phyloP scores from a whole-genome alignment of 83 land plant genomes.

The Diphasiastrum complanatum region DNA sequence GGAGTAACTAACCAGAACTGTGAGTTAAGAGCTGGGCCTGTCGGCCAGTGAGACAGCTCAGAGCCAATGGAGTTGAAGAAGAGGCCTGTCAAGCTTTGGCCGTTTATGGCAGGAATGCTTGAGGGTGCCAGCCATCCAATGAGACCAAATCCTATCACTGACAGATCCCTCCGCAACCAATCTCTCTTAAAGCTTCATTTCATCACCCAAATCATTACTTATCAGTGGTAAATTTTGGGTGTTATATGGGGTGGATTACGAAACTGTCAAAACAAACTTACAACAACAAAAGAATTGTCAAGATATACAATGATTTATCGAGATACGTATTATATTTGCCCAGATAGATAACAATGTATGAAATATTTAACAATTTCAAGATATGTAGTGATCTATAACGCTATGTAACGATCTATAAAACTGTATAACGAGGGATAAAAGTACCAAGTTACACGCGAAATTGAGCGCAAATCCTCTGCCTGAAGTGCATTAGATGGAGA shows the following conservation, averaged over 20 bases:
- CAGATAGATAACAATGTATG: too few species aligned
- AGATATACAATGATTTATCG: not conserved
- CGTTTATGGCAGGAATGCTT: conserved; percentile 81
- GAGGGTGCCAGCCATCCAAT: conserved; percentile 97
- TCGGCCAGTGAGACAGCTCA: conserved; percentile 92
- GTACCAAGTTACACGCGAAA: conserved; percentile 28
- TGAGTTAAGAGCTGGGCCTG: conserved; percentile 80
- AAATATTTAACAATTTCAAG: too few species aligned
- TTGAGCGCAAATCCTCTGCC: conserved; percentile 1
- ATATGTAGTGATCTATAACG: not conserved
- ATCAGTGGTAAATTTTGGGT: not conserved
- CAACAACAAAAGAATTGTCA: not conserved
- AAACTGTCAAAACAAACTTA: not conserved
- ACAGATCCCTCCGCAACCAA: conserved; percentile 76
- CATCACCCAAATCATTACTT: conserved; percentile 12
- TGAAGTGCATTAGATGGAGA: not conserved
- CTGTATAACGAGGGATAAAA: not conserved
- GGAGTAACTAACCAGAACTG: conserved; percentile 60
- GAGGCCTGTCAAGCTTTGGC: conserved; percentile 81
- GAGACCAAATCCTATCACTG: conserved; percentile 66
- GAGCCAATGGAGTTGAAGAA: conserved; percentile 81
- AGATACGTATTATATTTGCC: too few species aligned
- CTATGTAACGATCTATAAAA: not conserved
- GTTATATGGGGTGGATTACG: not conserved
- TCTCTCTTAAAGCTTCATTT: conserved; percentile 59